These are phyloP conservation scores for Apiospora hydei DNA, from an alignment of 2,329 filamentous ascomycete species.

Conservation along the genomic window DNA sequence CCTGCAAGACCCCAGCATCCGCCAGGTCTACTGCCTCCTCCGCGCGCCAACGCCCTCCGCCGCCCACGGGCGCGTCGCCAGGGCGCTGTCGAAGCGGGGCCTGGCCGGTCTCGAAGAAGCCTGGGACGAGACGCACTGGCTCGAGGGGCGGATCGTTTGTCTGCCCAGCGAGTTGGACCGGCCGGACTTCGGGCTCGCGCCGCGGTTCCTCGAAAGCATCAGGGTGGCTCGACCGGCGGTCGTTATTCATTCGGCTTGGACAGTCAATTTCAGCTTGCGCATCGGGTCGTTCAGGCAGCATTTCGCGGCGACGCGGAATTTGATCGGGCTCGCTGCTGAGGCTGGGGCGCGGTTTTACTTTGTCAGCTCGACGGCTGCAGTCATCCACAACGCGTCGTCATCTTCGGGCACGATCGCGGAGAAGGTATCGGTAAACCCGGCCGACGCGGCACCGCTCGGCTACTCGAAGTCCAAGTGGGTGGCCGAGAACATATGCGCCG, in stretches of 20 bases:
- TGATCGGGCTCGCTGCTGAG: conserved; percentile 51
- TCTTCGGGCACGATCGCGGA: conserved; percentile 47
- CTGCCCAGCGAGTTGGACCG: conserved; percentile 57
- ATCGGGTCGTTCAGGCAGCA: conserved; percentile 62
- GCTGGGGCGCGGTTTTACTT: conserved; percentile 34
- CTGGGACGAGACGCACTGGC: conserved; percentile 37
- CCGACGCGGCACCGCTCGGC: conserved; percentile 55
- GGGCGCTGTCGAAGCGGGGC: conserved; percentile 48
- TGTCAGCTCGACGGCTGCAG: conserved; percentile 38
- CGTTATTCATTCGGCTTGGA: conserved; percentile 70
- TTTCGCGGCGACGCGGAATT: conserved; percentile 56
- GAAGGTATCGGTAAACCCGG: conserved; percentile 47
- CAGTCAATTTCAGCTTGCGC: conserved; percentile 68
- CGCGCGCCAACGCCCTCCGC: conserved; percentile 52
- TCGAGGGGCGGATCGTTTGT: conserved; percentile 51
- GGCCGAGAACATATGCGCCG: conserved; percentile 59
- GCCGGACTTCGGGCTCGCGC: conserved; percentile 54
- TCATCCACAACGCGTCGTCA: conserved; percentile 21
- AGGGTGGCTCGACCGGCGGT: conserved; percentile 49
- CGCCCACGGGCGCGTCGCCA: conserved; percentile 51
- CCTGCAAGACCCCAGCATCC: conserved; percentile 44
- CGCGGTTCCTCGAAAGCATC: conserved; percentile 48
- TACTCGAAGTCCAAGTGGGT: conserved; percentile 67
- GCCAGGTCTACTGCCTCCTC: conserved; percentile 63
- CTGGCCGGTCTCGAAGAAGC: not conserved